Evolutionary conservation across 225 moss, liverwort and hornwort genomes (phyloP).

Genomic region (Rhytidiadelphus loreus): DNA sequence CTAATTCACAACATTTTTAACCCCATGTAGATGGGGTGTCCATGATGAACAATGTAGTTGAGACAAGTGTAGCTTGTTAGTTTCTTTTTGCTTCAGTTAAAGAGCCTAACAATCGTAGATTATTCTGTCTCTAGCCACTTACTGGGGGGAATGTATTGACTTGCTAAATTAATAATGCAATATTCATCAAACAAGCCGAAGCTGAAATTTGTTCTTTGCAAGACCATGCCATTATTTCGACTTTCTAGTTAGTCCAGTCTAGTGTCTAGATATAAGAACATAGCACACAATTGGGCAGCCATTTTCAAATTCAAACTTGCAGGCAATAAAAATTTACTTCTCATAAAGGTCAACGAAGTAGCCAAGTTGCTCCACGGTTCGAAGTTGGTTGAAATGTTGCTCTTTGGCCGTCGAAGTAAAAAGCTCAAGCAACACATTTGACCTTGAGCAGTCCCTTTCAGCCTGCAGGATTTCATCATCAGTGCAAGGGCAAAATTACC

Average conservation of each 20-base stretch:
- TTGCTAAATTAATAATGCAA: not conserved
- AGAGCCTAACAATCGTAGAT: not conserved
- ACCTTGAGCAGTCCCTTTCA: slow-evolving; percentile 50
- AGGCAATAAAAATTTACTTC: slow-evolving; percentile 31
- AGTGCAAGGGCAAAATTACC: not conserved
- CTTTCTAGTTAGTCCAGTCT: not conserved
- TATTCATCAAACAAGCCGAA: not conserved
- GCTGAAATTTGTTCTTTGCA: not conserved
- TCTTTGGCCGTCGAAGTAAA: slow-evolving; percentile 77
- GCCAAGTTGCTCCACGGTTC: slow-evolving; percentile 96
- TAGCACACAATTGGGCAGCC: not conserved
- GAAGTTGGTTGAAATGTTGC: slow-evolving; percentile 85
- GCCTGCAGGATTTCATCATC: slow-evolving; percentile 29
- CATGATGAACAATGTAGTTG: no score
- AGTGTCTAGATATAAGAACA: not conserved
- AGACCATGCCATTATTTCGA: not conserved
- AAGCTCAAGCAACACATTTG: slow-evolving; percentile 76
- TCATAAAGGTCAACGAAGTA: slow-evolving; percentile 78
- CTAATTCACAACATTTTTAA: not conserved
- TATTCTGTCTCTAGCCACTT: not conserved
- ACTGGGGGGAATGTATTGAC: not conserved
- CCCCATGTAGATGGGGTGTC: not conserved
- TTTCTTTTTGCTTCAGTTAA: not conserved
- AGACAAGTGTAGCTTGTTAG: not conserved
- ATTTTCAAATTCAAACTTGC: not conserved